Evolutionary conservation across 139 green algal genomes (phyloP).

Genomic region (Picochlorum sp.): DNA sequence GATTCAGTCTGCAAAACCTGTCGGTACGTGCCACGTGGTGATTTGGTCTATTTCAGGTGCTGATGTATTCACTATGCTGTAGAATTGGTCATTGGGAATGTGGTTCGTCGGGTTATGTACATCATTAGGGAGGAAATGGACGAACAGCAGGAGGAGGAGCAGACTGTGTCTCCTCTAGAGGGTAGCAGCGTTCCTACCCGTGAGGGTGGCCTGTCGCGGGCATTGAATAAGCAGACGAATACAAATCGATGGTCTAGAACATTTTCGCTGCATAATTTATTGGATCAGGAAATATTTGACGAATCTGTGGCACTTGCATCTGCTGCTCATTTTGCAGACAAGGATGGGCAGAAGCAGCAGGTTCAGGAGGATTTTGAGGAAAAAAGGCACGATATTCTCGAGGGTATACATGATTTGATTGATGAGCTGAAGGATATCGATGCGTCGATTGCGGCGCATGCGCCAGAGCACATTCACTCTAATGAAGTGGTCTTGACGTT

Average conservation of each 20-base stretch:
- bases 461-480: slow-evolving; percentile 85
- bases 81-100: slow-evolving; percentile 92
- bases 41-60: slow-evolving; percentile 1
- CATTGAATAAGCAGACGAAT: slow-evolving; percentile 10
- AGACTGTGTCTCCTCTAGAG: not conserved
- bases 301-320: slow-evolving; percentile 2
- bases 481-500: slow-evolving; percentile 86
- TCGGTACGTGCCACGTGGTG: slow-evolving; percentile 42
- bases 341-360: not conserved
- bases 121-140: slow-evolving; percentile 86
- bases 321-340: not conserved
- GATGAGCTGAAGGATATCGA: slow-evolving; percentile 87
- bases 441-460: slow-evolving; percentile 68
- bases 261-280: slow-evolving; percentile 67
- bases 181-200: not conserved
- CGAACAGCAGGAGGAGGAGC: slow-evolving; percentile 31
- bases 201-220: slow-evolving; percentile 19
- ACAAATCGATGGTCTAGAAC: slow-evolving; percentile 21
- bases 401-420: slow-evolving; percentile 89
- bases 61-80: slow-evolving; percentile 3
- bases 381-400: slow-evolving; percentile 72
- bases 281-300: slow-evolving; percentile 59
- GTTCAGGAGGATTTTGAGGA: slow-evolving; percentile 30
- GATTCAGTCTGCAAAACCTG: slow-evolving; percentile 66
- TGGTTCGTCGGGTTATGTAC: slow-evolving; percentile 81